Conservation (phyloP, 2,329 filamentous ascomycete species). For the Phyllosticta capitalensis region DNA sequence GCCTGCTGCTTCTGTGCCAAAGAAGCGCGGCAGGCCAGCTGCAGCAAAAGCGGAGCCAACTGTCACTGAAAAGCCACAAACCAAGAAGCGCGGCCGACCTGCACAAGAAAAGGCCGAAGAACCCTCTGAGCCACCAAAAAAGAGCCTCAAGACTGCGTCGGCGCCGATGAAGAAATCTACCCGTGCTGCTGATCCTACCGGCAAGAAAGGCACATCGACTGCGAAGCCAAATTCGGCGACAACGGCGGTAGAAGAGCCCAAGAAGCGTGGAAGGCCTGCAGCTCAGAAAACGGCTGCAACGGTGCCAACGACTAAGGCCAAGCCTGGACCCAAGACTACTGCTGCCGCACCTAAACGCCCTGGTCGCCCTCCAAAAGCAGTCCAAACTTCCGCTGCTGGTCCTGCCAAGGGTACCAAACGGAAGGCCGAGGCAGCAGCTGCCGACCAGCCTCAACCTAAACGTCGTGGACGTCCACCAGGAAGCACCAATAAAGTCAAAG, state of each 20-base stretch:
- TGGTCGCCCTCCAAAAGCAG: conserved; percentile 1
- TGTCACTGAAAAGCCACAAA: conserved; percentile 1
- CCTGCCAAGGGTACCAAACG: conserved; percentile 1
- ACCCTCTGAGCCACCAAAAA: not conserved
- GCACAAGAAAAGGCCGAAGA: conserved; percentile 11
- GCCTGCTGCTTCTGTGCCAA: not conserved
- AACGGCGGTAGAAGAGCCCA: conserved; percentile 14
- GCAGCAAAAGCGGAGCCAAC: not conserved
- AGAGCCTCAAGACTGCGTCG: conserved; percentile 7
- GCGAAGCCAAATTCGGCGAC: conserved; percentile 5
- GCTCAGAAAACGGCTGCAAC: not conserved
- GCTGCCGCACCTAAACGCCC: not conserved
- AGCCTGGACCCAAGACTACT: not conserved
- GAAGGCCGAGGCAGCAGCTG: conserved; percentile 2
- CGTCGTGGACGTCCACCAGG: conserved; percentile 5
- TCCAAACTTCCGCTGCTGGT: not conserved
- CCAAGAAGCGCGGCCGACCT: conserved; percentile 4
- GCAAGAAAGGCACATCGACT: not conserved
- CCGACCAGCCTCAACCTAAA: conserved; percentile 9
- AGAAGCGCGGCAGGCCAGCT: conserved; percentile 4
- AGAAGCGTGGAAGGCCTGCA: conserved; percentile 19
- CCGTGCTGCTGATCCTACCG: not conserved
- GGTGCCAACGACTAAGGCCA: not conserved
- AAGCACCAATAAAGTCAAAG: conserved; percentile 1
- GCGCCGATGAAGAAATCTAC: not conserved